Evolutionary conservation across 1,139 yeast genomes (phyloP).

Genomic region (Protomyces inouyei): DNA sequence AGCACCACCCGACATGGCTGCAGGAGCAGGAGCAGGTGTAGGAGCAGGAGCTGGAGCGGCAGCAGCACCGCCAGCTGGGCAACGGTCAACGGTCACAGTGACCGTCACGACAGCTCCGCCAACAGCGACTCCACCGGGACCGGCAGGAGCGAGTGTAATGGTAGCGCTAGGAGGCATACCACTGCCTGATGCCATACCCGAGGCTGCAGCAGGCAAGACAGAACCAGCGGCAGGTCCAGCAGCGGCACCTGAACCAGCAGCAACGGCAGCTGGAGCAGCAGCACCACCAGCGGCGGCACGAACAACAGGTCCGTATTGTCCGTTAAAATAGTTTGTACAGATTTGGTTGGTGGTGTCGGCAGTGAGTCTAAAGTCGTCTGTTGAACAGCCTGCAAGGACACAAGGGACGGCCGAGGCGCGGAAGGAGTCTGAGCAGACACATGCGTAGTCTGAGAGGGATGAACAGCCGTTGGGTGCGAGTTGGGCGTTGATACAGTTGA

Average conservation of each 20-base stretch:
- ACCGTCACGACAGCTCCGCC: not conserved
- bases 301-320: not conserved
- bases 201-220: not conserved
- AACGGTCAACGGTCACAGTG: not conserved
- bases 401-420: not conserved
- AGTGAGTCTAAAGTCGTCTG: not conserved
- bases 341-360: not conserved
- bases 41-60: not conserved
- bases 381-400: not conserved
- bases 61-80: not conserved
- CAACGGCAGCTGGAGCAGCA: not conserved
- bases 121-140: not conserved
- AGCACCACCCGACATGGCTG: not conserved
- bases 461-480: not conserved
- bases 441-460: not conserved
- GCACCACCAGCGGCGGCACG: not conserved
- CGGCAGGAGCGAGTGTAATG: not conserved
- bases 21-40: not conserved
- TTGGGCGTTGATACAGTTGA: slow-evolving; percentile 1
- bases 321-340: not conserved
- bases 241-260: not conserved
- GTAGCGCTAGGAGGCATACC: not conserved
- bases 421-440: not conserved
- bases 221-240: not conserved
- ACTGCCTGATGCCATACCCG: not conserved